These are phyloP conservation scores for Phytophthora europaea DNA, from an alignment of 352 stramenopile genomes.

Conservation along the genomic window DNA sequence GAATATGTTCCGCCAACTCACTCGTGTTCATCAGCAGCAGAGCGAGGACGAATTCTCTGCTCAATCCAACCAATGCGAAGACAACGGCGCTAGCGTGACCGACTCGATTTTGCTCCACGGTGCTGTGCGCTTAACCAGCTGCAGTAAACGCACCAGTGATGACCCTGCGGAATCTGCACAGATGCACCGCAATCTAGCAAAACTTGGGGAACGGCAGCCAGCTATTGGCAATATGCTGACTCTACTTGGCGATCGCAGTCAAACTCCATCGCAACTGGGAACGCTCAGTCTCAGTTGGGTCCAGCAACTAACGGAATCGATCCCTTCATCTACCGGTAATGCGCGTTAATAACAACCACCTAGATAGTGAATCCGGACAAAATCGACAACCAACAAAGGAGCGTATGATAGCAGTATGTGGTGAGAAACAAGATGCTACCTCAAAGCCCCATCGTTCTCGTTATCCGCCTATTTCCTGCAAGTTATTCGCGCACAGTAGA, in stretches of 20 bases:
- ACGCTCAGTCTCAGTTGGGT: constrained; percentile 4
- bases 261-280: constrained; percentile 6
- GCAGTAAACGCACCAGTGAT: neutral
- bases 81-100: neutral
- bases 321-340: neutral
- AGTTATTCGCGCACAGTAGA: neutral
- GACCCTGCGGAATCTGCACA: constrained; percentile 12
- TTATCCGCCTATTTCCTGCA: neutral
- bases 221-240: constrained; percentile 45
- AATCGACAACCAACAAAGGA: too few species aligned
- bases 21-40: constrained; percentile 22
- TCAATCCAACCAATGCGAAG: constrained; percentile 31
- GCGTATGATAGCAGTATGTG: too few species aligned
- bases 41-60: neutral
- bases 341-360: neutral
- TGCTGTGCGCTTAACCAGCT: constrained; percentile 10
- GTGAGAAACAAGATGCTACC: too few species aligned
- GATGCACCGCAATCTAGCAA: constrained; percentile 34
- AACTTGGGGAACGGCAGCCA: constrained; percentile 42
- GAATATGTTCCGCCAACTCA: constrained; percentile 17
- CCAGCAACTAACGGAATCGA: constrained; percentile 20
- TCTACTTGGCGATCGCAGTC: constrained; percentile 20
- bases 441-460: neutral
- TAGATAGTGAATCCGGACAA: neutral
- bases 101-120: constrained; percentile 24